These are phyloP conservation scores for Hyphopichia fennica DNA, from an alignment of 1,139 yeast genomes.

Conservation along the genomic window DNA sequence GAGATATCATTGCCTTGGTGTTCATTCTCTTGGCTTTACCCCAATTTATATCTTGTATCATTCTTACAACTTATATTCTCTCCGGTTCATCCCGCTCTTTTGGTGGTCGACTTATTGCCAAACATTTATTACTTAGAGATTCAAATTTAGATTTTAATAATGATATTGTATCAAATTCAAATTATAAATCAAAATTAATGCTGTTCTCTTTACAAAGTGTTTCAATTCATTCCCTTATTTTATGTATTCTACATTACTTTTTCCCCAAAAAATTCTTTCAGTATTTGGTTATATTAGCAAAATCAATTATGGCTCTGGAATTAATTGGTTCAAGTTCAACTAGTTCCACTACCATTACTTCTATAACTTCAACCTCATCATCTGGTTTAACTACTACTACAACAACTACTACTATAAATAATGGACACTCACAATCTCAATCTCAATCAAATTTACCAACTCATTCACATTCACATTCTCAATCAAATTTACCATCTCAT, in stretches of 20 bases:
- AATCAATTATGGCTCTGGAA: conserved; percentile 51
- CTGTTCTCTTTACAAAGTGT: conserved; percentile 23
- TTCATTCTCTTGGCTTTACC: conserved; percentile 44
- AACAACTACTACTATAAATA: conserved; percentile 9
- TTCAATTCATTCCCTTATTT: conserved; percentile 30
- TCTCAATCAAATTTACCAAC: not conserved
- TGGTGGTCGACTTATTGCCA: conserved; percentile 42
- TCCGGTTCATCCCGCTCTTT: conserved; percentile 43
- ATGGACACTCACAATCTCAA: not conserved
- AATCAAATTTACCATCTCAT: not conserved
- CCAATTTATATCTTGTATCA: conserved; percentile 36
- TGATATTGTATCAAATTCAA: conserved; percentile 12
- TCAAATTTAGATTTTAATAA: conserved; percentile 4
- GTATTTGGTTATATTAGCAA: conserved; percentile 45
- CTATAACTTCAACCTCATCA: conserved; percentile 18
- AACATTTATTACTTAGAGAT: conserved; percentile 19
- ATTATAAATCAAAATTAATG: conserved; percentile 18
- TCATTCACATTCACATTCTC: not conserved
- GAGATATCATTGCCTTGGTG: conserved; percentile 46
- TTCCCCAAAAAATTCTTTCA: conserved; percentile 35
- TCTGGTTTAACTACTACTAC: conserved; percentile 12
- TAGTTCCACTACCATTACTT: conserved; percentile 19
- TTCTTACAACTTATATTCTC: conserved; percentile 38
- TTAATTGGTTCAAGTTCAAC: conserved; percentile 40
- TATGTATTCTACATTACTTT: conserved; percentile 27